These are phyloP conservation scores for Macrophomina phaseolina DNA, from an alignment of 2,329 filamentous ascomycete genomes.

Conservation along the genomic window DNA sequence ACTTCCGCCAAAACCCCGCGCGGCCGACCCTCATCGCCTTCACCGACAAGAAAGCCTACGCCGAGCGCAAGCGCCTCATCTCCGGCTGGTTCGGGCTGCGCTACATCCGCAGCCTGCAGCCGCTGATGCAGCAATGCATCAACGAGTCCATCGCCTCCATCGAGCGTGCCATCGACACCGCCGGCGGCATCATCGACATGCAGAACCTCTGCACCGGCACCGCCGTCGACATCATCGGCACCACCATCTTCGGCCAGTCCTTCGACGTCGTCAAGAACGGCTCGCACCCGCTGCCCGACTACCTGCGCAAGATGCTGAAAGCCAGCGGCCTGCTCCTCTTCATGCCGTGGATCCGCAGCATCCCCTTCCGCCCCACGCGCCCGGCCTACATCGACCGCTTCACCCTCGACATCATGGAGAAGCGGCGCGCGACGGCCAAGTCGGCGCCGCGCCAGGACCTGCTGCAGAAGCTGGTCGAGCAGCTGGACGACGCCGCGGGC, in stretches of 20 bases:
- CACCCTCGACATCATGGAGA: conserved; percentile 2
- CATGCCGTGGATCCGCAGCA: conserved; percentile 1
- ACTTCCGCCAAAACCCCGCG: conserved; percentile 10
- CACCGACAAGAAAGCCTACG: conserved; percentile 14
- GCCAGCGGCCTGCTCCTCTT: background rate
- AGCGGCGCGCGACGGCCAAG: background rate
- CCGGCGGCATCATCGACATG: background rate
- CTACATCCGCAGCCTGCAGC: conserved; percentile 14
- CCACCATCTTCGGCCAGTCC: conserved; percentile 12
- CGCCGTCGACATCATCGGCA: conserved; percentile 19
- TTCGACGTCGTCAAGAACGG: conserved; percentile 9
- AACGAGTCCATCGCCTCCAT: background rate
- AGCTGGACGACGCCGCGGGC: background rate
- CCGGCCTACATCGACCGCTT: conserved; percentile 11
- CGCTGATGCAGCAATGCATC: conserved; percentile 10
- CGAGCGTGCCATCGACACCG: background rate
- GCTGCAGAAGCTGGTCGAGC: conserved; percentile 19
- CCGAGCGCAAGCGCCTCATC: conserved; percentile 2
- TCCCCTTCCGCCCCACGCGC: conserved; percentile 4
- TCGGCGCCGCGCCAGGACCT: background rate
- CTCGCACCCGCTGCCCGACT: background rate
- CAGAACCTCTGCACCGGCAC: background rate
- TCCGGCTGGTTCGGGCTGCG: background rate
- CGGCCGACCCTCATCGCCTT: conserved; percentile 12
- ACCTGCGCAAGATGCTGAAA: background rate